Evolutionary conservation across 169 alveolate species (phyloP), one percentile per base, ranked within the genome.

Genomic region (Amoebophrya sp.): DNA sequence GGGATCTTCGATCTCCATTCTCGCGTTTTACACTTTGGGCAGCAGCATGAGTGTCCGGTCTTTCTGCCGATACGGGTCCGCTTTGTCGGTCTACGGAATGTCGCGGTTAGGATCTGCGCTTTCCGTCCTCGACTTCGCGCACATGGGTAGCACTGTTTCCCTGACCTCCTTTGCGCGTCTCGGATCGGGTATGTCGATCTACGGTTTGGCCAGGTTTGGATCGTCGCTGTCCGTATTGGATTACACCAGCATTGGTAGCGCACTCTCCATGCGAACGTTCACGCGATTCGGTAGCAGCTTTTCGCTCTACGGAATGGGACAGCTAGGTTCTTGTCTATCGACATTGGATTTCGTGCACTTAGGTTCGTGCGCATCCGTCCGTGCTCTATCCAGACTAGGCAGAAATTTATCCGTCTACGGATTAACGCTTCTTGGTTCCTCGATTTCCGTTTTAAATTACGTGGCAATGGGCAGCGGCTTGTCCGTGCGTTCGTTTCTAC

Each of bases 11-110:
- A 76, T 89, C 36, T 89, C 91, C 23, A 40, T 40, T 76, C 65
- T 89, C 10, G 91, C 91, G n/a, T 89, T 41, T 0, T 40, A 40
- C 65, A 40, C 76, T 12, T 23, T 89, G 36, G 91, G 91, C 33
- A 6, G 33, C 83, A 26, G 39, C 38, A 65, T 89, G 40, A 40
- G 77, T 38, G 76, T 89, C 76, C 41, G 91, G 29, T 18, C 40
- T 34, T 89, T 89, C 91, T 39, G 91, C 91, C 91, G 91, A 38
- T 89, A 39, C 65, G 91, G 91, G 36, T 89, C 91, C 76, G 47
- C 91, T 18, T 40, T 89, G 26, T 89, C 91, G 40, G 54, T 41
- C 33, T 89, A 39, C 65, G 91, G 91, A 0, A 39, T 40, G 47
- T 18, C 40, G 36, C 41, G 91, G 91, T 18, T 89, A 40, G 91